A percentile compares a stretch with the other conserved stretches of the same genome.
Conservation (phyloP, 2,329 filamentous ascomycete genomes). For the Didymella sp. region DNA sequence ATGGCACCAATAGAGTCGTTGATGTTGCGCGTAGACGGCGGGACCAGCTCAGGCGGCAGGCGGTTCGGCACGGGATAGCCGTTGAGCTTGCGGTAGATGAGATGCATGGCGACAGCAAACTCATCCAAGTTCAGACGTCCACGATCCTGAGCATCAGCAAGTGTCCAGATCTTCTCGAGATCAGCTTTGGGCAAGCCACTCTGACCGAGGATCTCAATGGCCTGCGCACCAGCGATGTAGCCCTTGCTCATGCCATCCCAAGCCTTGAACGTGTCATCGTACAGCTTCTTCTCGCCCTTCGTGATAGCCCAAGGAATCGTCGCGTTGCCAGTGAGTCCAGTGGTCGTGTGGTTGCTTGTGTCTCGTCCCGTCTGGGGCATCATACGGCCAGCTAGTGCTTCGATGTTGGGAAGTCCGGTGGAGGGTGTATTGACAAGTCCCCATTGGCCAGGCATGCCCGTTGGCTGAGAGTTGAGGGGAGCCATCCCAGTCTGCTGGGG, state of each 20-base stretch:
- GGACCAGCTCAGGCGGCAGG: constrained; percentile 89
- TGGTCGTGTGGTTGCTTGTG: constrained; percentile 77
- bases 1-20: constrained; percentile 92
- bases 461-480: constrained; percentile 88
- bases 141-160: constrained; percentile 92
- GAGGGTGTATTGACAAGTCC: constrained; percentile 95
- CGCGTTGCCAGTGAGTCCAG: constrained; percentile 88
- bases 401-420: constrained; percentile 89
- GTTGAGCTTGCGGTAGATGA: constrained; percentile 97
- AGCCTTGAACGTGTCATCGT: constrained; percentile 91
- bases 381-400: constrained; percentile 89
- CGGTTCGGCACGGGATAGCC: constrained; percentile 90
- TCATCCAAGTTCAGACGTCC: constrained; percentile 94
- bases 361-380: constrained; percentile 97
- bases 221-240: constrained; percentile 87
- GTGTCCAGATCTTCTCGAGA: constrained; percentile 90
- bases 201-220: constrained; percentile 96
- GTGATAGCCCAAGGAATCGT: constrained; percentile 98
- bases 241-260: constrained; percentile 97
- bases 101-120: constrained; percentile 97
- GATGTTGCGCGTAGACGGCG: constrained; percentile 92
- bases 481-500: constrained; percentile 69
- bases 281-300: constrained; percentile 97
- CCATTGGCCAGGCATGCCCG: constrained; percentile 92
- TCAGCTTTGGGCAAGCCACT: constrained; percentile 91